phyloP scores from a whole-genome alignment of 306 rosid species.

The Prinsepia uniflora region DNA sequence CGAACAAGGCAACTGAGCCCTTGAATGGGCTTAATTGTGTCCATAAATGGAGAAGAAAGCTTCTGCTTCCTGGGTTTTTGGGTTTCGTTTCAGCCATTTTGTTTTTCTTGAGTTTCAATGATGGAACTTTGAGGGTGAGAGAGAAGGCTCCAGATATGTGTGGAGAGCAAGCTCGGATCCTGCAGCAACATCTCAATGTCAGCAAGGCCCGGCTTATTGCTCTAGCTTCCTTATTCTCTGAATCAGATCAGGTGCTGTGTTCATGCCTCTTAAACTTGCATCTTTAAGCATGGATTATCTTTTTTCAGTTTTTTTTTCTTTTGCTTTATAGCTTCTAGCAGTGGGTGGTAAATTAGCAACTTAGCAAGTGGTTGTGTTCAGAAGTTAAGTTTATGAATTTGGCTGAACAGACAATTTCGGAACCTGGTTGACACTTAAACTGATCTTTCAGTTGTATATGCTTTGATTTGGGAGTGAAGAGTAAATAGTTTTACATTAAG shows the following conservation, averaged over 20 bases:
- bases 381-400: neutral
- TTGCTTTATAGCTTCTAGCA: slow-evolving; percentile 13
- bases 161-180: slow-evolving; percentile 45
- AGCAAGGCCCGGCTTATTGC: slow-evolving; percentile 59
- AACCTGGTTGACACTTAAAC: neutral
- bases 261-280: slow-evolving; percentile 8
- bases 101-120: slow-evolving; percentile 40
- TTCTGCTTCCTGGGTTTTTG: slow-evolving; percentile 46
- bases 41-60: slow-evolving; percentile 43
- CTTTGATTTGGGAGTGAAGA: neutral
- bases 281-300: slow-evolving; percentile 12
- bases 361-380: neutral
- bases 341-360: neutral
- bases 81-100: slow-evolving; percentile 37
- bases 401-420: neutral
- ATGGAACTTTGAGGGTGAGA: slow-evolving; percentile 31
- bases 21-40: slow-evolving; percentile 43
- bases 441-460: neutral
- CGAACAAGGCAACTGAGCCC: slow-evolving; percentile 58
- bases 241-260: slow-evolving; percentile 78
- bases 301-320: slow-evolving; percentile 3
- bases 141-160: slow-evolving; percentile 35
- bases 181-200: slow-evolving; percentile 65
- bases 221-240: slow-evolving; percentile 49
- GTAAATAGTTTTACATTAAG: neutral